A percentile compares a stretch with the other conserved stretches of the same genome.
Evolutionary conservation across 2,329 filamentous ascomycete genomes (phyloP).

Genomic region (Stachybotrys chlorohalonatus): DNA sequence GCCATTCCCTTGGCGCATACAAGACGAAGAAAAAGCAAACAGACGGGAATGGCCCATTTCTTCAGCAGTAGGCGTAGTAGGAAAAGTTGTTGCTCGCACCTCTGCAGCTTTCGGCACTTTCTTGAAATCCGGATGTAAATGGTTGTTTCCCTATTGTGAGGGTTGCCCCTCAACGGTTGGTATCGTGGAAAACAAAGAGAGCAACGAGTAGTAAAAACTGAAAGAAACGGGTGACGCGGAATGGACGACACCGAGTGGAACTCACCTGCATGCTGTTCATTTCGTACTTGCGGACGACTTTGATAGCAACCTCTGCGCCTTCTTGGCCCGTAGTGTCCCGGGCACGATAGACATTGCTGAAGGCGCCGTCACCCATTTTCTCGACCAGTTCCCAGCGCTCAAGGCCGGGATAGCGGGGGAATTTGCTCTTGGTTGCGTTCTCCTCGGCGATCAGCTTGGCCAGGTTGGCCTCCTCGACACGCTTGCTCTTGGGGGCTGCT

Average conservation of each 20-base stretch:
- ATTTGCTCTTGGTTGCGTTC: constrained; percentile 73
- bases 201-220: constrained; percentile 9
- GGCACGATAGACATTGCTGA: constrained; percentile 96
- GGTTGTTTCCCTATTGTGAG: constrained; percentile 67
- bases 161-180: constrained; percentile 40
- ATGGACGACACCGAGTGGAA: constrained; percentile 20
- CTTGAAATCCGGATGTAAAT: constrained; percentile 94
- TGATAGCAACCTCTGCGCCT: constrained; percentile 78
- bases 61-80: constrained; percentile 10
- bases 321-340: constrained; percentile 62
- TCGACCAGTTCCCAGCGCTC: constrained; percentile 72
- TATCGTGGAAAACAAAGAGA: constrained; percentile 27
- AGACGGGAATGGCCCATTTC: constrained; percentile 10
- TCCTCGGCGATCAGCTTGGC: constrained; percentile 87
- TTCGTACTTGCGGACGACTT: constrained; percentile 97
- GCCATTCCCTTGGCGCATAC: constrained; percentile 8
- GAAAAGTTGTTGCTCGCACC: constrained; percentile 58
- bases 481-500: constrained; percentile 17
- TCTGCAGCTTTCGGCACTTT: constrained; percentile 92
- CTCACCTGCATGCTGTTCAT: constrained; percentile 99
- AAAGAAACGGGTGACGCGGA: constrained; percentile 13
- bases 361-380: constrained; percentile 98
- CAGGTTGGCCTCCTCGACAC: constrained; percentile 57
- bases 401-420: constrained; percentile 51
- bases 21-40: constrained; percentile 5